Evolutionary conservation across 2,329 filamentous ascomycete species (phyloP), one percentile per base, ranked within the genome.

Genomic region (Myrmaecium sp.): DNA sequence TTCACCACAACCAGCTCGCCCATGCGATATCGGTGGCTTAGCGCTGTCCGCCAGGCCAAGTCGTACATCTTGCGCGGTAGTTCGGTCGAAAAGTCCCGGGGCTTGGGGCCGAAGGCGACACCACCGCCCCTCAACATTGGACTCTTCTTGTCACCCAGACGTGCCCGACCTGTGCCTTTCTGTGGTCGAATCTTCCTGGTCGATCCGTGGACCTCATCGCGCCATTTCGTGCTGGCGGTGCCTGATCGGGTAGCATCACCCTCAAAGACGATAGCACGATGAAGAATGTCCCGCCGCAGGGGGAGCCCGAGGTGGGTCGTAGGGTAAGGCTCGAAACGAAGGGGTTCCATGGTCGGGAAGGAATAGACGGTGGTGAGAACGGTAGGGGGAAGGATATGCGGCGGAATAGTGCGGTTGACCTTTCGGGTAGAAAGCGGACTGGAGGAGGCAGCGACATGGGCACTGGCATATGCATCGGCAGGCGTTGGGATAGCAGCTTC

Each of bases 11-110:
- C 61, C 42, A 98, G 59, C 58, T 95, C 81, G 25, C 84, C 89
- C 38, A 74, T 71, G 37, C 75, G 66, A 56, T 89, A 95, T 33
- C 89, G 73, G 60, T 93, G 92, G 45, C 78, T 89, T 37, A 98
- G 65, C 7, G 89, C 89, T 22, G 79, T 95, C 47, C 89, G 72
- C 81, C 82, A 95, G 6, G 89, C 89, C 41, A 91, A 65, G 54
- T 95, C 84, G 58, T 98, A 98, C 25, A 93, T 70, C 60, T 95
- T 95, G 47, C 67, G 66, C 41, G 77, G 83, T 29, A 98, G 62
- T 10, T 67, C 66, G 13, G 84, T 91, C 33, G 70, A 69, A 47
- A 98, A 98, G 57, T 95, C 82, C 49, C 89, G 69, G 14, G 84
- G 84, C 41, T 84, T 74, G 15, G 89, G 89, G n/a, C 89, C 89